Evolutionary conservation across 441 rosid genomes (phyloP).

Genomic region (Pelargonium fulgidum): DNA sequence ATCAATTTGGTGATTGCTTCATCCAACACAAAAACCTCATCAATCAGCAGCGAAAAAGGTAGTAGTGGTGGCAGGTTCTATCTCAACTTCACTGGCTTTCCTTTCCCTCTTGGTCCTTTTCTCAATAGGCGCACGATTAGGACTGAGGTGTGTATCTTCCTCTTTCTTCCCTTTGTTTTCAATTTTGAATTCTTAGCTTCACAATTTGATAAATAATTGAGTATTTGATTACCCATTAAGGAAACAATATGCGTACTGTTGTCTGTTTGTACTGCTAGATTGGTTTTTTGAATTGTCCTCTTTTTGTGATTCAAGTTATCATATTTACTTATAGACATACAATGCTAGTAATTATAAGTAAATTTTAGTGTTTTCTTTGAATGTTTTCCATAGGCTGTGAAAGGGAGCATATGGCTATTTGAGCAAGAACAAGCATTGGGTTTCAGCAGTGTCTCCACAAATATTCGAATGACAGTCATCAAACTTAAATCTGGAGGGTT

Average conservation of each 20-base stretch:
- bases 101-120: slow-evolving; percentile 97
- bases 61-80: slow-evolving; percentile 52
- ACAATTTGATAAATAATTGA: no score
- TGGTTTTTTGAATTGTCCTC: no score
- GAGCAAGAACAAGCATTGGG: slow-evolving; percentile 98
- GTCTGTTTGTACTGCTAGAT: no score
- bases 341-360: not conserved
- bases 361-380: not conserved
- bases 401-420: slow-evolving; percentile 83
- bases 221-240: not conserved
- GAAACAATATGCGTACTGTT: no score
- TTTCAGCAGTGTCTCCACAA: slow-evolving; percentile 94
- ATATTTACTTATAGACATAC: not conserved
- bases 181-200: no score
- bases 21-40: slow-evolving; percentile 27
- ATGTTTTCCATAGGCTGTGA: slow-evolving; percentile 48
- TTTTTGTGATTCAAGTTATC: not conserved
- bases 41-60: slow-evolving; percentile 21
- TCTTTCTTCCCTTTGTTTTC: not conserved
- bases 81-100: slow-evolving; percentile 81
- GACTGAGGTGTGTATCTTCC: slow-evolving; percentile 56
- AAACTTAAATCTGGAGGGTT: slow-evolving; percentile 94
- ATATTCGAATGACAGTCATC: slow-evolving; percentile 87
- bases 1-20: slow-evolving; percentile 45
- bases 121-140: slow-evolving; percentile 77